Evolutionary conservation across 2,329 filamentous ascomycete species (phyloP), one percentile per base, ranked within the genome.

Genomic region (Myrmaecium sp.): DNA sequence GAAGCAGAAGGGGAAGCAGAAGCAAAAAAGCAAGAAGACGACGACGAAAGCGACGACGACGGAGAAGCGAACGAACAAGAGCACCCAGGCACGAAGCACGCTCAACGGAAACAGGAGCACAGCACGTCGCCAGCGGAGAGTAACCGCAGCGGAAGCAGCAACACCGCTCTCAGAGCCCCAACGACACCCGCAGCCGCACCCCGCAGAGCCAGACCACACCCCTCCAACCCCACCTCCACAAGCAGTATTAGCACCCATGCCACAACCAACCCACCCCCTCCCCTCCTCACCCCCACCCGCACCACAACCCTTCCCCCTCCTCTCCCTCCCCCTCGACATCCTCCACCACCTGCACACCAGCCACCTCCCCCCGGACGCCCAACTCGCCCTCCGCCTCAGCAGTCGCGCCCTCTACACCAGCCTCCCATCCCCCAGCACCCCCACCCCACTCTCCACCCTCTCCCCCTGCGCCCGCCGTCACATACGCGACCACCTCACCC

Each of bases 211-310:
- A n/a, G n/a, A n/a, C 18, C 18, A 20, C 7, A 7, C 18, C n/a
- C 18, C 7, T 20, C 18, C 18, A 20, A 20, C 7, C 7, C 18
- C 18, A 20, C 7, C 18, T 20, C n/a, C 18, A 20, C 18, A 20
- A 20, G 18, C 18, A 20, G 7, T n/a, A n/a, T n/a, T 20, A n/a
- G 7, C n/a, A n/a, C 18, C 18, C n/a, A 20, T n/a, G 7, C 7
- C 18, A 20, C n/a, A n/a, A n/a, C n/a, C n/a, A n/a, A n/a, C n/a
- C 5, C 6, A 16, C 23, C 22, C 17, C 13, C 7, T n/a, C 18
- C 7, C n/a, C 12, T 5, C 8, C 26, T 18, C 84, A 47, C 93
- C 93, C 2, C 84, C 89, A 25, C 11, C 6, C 28, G 12, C 21
- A 16, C 19, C 7, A 30, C 28, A 20, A 34, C 32, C 8, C n/a